These are phyloP conservation scores for Sequoia sempervirens DNA, from an alignment of 75 land plant species.

Conservation along the genomic window DNA sequence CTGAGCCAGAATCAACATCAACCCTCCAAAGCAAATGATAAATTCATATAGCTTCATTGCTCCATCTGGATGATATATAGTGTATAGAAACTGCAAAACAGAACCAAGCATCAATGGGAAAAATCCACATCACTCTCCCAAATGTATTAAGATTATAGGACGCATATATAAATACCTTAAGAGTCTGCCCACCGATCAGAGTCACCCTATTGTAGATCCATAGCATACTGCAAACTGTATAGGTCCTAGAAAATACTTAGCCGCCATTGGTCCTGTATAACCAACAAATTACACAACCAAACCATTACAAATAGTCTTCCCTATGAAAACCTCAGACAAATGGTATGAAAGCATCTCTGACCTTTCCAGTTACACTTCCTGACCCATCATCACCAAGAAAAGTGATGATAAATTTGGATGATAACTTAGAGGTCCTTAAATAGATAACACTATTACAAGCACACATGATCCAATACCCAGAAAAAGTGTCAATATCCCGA, in stretches of 20 bases:
- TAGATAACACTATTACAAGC: too few relatives aligned
- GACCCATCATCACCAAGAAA: too few relatives aligned
- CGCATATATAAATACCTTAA: conserved; percentile 47
- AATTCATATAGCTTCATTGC: conserved; percentile 63
- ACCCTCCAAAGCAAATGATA: conserved; percentile 58
- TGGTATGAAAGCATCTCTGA: too few relatives aligned
- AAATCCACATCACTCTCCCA: neutral
- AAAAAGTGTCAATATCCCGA: too few relatives aligned
- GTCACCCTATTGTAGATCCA: conserved; percentile 56
- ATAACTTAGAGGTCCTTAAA: too few relatives aligned
- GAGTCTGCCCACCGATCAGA: conserved; percentile 76
- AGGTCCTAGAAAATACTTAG: conserved; percentile 52
- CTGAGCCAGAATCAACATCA: conserved; percentile 72
- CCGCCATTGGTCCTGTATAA: conserved; percentile 68
- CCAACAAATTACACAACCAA: neutral
- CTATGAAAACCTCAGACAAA: too few relatives aligned
- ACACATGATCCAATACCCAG: too few relatives aligned
- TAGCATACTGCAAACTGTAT: conserved; percentile 63
- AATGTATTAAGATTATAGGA: neutral
- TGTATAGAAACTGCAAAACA: conserved; percentile 56
- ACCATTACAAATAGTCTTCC: neutral
- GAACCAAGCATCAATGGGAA: neutral
- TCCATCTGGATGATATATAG: conserved; percentile 48
- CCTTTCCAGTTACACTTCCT: too few relatives aligned
- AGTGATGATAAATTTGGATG: too few relatives aligned